phyloP scores from a whole-genome alignment of 2,329 filamentous ascomycete species.

The Calonectria pseudoturangicola region DNA sequence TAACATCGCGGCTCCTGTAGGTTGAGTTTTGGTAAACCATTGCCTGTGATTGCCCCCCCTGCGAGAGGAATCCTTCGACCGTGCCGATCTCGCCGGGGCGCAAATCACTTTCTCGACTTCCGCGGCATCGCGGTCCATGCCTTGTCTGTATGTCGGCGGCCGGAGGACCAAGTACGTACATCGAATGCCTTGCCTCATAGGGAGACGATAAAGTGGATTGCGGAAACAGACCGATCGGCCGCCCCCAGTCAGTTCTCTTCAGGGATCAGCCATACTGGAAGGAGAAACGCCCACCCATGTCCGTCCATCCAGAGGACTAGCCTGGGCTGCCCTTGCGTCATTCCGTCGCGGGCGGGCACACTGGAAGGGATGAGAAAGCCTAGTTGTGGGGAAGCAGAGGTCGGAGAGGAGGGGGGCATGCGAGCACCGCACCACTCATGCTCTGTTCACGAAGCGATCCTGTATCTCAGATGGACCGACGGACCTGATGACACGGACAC shows the following conservation, averaged over 20 bases:
- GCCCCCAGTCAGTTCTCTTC: conserved; percentile 39
- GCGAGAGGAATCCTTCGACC: conserved; percentile 44
- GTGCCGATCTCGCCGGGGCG: conserved; percentile 47
- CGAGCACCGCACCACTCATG: conserved; percentile 21
- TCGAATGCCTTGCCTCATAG: conserved; percentile 23
- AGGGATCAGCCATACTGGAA: conserved; percentile 39
- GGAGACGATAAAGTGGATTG: conserved; percentile 36
- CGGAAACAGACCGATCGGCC: conserved; percentile 50
- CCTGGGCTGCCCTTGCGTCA: conserved; percentile 53
- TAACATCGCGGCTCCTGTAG: conserved; percentile 35
- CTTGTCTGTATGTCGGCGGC: conserved; percentile 12
- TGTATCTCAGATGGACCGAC: conserved; percentile 21
- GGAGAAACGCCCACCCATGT: conserved; percentile 36
- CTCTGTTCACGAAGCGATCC: conserved; percentile 12
- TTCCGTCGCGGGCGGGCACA: conserved; percentile 48
- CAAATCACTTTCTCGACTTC: conserved; percentile 38
- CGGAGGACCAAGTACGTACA: conserved; percentile 11
- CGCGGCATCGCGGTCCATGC: conserved; percentile 19
- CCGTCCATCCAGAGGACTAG: conserved; percentile 19
- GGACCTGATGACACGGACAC: conserved; percentile 31
- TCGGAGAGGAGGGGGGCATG: conserved; percentile 29
- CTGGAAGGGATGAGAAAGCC: conserved; percentile 51
- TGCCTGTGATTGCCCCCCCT: conserved; percentile 19
- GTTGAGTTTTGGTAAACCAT: conserved; percentile 37
- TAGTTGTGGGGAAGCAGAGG: conserved; percentile 51